Base-by-base conservation (phyloP, 106 monocot genomes). In the Dendrobium catenatum region DNA sequence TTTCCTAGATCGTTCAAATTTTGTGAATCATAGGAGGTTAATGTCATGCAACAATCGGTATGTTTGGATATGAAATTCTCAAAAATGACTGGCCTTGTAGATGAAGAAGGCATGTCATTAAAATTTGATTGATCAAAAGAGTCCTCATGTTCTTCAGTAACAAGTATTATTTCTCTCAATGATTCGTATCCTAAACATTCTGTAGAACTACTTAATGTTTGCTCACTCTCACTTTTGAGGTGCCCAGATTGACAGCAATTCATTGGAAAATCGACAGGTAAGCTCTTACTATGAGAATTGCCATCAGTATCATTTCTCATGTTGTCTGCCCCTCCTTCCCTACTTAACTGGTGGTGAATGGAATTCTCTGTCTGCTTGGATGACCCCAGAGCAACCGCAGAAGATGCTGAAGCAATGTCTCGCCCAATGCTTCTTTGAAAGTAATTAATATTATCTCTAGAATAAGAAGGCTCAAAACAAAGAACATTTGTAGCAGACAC, bases 361-460 rank as follows among this genome's bases (percentile, higher is more conserved):
- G 55, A 80, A 66, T 17, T 56, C 10, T 89, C 85, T 41, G 59
- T 42, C 37, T 88, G 85, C 48, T 75, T 87, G 42, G 82, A 84
- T 79, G 92, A 86, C 24, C 87, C 88, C 75, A 95, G 48, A 86
- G 90, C 90, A 55, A 88, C 44, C 5, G 92, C 90, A 40, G 95
- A 90, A 72, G 88, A 81, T 44, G 88, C 51, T 24, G 92, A 91
- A 79, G 85, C 66, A 81, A 84, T 80, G 22, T 86, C 87, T 44
- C 79, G 55, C 13, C 83, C 83, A 44, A 86, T 56, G 73, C 86
- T 89, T 67, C 78, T 78, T 78, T 83, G 90, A 82, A 83, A 72
- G 24, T 31, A 54, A 86, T 55, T 88, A 29, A 70, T 70, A 86
- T 55, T 82, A 83, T 92, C 90, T 73, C 89, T 89, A 47, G 79